A percentile compares a stretch with the other conserved stretches of the same genome.
phyloP scores from a whole-genome alignment of 108 stramenopile species.

The Nitzschia palea region DNA sequence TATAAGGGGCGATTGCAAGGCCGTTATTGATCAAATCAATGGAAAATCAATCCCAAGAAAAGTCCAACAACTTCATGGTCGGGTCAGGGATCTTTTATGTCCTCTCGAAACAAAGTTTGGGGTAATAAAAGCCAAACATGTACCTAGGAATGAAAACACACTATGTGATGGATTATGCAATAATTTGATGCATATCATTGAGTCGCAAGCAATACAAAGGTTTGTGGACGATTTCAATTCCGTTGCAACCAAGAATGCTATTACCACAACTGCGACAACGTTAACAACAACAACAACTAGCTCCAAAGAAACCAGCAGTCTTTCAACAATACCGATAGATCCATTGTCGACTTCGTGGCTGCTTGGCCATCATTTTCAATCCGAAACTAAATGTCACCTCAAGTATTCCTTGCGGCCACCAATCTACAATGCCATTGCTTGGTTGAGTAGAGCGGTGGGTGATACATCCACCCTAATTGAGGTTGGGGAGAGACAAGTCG shows the following conservation, averaged over 20 bases:
- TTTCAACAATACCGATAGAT: too few relatives aligned
- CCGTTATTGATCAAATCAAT: conserved; percentile 66
- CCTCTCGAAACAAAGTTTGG: conserved; percentile 7
- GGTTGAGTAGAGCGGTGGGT: neutral
- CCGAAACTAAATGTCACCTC: conserved; percentile 2
- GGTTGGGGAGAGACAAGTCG: conserved; percentile 23
- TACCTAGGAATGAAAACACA: conserved; percentile 54
- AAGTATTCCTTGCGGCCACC: conserved; percentile 23
- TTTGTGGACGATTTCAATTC: neutral
- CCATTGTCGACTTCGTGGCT: too few relatives aligned
- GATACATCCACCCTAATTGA: conserved; percentile 4
- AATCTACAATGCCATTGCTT: conserved; percentile 9
- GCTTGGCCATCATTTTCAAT: neutral
- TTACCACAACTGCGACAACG: neutral
- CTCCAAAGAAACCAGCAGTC: neutral
- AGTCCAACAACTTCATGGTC: conserved; percentile 38
- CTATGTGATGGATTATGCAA: conserved; percentile 57
- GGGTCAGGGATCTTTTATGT: conserved; percentile 15
- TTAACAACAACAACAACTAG: neutral
- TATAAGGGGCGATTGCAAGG: conserved; percentile 75
- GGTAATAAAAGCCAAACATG: conserved; percentile 38
- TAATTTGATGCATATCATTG: conserved; percentile 10
- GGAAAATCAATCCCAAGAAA: conserved; percentile 56
- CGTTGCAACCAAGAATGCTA: neutral
- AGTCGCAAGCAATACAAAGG: neutral